These are phyloP conservation scores for Stipa capillata DNA, from an alignment of 176 grass and related monocot species.

Conservation along the genomic window DNA sequence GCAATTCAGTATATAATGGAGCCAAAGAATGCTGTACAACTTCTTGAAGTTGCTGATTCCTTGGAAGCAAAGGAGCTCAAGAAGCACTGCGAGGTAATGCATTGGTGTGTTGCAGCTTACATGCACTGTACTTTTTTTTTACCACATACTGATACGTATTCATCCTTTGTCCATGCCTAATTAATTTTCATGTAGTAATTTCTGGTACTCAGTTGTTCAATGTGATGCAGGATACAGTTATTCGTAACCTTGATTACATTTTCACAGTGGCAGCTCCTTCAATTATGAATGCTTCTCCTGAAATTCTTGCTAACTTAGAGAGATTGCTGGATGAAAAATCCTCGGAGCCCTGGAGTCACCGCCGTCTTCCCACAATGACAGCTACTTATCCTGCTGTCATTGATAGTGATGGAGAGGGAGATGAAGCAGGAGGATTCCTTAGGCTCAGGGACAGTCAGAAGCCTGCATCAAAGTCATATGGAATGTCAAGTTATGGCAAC, in stretches of 20 bases:
- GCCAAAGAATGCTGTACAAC: slow-evolving; percentile 81
- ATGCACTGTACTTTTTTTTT: background rate
- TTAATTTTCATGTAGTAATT: slow-evolving; percentile 4
- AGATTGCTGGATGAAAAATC: slow-evolving; percentile 79
- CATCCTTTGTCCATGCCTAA: too few relatives aligned
- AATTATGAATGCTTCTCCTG: slow-evolving; percentile 67
- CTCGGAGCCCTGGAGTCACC: slow-evolving; percentile 70
- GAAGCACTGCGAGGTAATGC: slow-evolving; percentile 80
- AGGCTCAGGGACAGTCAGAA: slow-evolving; percentile 43
- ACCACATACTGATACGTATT: too few relatives aligned
- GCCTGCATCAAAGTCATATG: slow-evolving; percentile 39
- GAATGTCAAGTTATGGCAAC: slow-evolving; percentile 48
- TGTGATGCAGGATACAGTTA: slow-evolving; percentile 65
- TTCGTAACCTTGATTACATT: slow-evolving; percentile 97
- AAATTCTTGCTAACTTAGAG: slow-evolving; percentile 80
- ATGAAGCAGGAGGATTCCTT: slow-evolving; percentile 37
- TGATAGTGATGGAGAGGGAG: slow-evolving; percentile 70
- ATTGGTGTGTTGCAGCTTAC: background rate
- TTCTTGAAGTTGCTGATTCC: slow-evolving; percentile 96
- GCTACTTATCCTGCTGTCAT: slow-evolving; percentile 80
- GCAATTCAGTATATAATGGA: slow-evolving; percentile 80
- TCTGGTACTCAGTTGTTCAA: slow-evolving; percentile 6
- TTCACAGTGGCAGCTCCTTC: slow-evolving; percentile 66
- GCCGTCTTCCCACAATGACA: slow-evolving; percentile 78
- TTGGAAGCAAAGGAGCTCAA: slow-evolving; percentile 83